phyloP scores from a whole-genome alignment of 139 green algal species.

The Medakamo hakoo region DNA sequence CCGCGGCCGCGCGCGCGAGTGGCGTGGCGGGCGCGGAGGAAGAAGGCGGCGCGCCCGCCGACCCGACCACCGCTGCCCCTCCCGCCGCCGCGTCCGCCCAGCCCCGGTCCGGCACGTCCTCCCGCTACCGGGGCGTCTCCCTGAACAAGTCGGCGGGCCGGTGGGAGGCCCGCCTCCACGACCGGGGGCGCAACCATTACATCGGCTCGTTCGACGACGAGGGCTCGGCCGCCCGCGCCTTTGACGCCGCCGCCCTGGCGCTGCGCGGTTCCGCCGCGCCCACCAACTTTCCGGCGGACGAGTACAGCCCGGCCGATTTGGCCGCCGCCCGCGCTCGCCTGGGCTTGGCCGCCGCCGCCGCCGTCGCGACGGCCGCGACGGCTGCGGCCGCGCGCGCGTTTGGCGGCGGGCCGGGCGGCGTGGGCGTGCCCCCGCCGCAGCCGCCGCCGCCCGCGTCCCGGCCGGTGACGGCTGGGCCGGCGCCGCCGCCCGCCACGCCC shows the following conservation, averaged over 20 bases:
- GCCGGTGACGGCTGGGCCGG: too few relatives aligned
- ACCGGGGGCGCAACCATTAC: slow-evolving; percentile 14
- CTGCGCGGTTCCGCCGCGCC: slow-evolving; percentile 14
- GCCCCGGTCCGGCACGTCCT: too few relatives aligned
- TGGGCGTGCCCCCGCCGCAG: background rate
- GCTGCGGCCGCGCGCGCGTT: background rate
- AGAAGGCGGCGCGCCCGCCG: background rate
- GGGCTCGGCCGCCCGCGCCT: slow-evolving; percentile 35
- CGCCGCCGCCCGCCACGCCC: too few relatives aligned
- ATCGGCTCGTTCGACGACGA: slow-evolving; percentile 36
- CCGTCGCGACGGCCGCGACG: background rate
- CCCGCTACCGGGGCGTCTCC: slow-evolving; percentile 3
- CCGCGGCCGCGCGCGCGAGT: background rate
- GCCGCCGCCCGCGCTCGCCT: background rate
- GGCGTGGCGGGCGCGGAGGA: background rate
- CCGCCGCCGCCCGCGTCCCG: too few relatives aligned
- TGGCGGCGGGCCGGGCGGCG: background rate
- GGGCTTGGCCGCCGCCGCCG: background rate
- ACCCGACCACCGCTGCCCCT: background rate
- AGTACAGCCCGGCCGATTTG: background rate
- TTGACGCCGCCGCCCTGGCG: slow-evolving; percentile 32
- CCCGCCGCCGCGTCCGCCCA: too few relatives aligned
- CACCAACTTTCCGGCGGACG: slow-evolving; percentile 4
- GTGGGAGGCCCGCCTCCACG: slow-evolving; percentile 2
- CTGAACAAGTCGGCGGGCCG: slow-evolving; percentile 2